Evolutionary conservation across 495 filamentous ascomycete genomes (phyloP), one percentile per base, ranked within the genome.

Genomic region (Hypoxylon rickii): DNA sequence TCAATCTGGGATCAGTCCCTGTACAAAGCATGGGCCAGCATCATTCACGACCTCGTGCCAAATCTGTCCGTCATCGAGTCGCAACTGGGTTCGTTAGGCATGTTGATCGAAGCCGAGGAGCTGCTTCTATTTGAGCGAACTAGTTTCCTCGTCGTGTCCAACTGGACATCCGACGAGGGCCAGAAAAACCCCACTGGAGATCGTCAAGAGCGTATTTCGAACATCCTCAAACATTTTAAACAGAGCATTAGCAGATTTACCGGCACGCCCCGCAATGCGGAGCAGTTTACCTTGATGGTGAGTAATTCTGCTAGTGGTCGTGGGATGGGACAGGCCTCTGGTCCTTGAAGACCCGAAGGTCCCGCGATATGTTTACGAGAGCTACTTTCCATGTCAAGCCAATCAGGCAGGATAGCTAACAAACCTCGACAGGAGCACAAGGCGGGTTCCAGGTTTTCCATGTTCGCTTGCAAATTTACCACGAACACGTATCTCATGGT

Each of bases 1-100:
- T 94, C 88, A 34, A 98, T 98, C 73, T 98, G 94, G 94, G 94
- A 98, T 69, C 92, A 98, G 71, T 91, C 86, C 10, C 76, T 98
- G n/a, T 98, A 98, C 76, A 93, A 92, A 63, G 94, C 94, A 3
- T 98, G 94, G 94, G 94, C 95, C 0, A 86, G 86, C 60, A 96
- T 98, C 58, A 96, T 98, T 47, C 93, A 98, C 76, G 89, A 88
- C 67, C 80, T 98, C 19, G 93, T 97, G 17, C 95, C 94, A 0
- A 97, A 98, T 69, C 82, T 97, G 0, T 76, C 83, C n/a, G 80
- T 89, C 19, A 96, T 97, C 58, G 93, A 97, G 69, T 82, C 79
- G 11, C 89, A 96, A 71, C 78, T 98, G 3, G 78, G 78, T 1
- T 80, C 84, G 19, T 80, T 98, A 32, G 90, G 90, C 21, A 80